Evolutionary conservation across 2,329 filamentous ascomycete species (phyloP).

Genomic region (Graphium sp.): DNA sequence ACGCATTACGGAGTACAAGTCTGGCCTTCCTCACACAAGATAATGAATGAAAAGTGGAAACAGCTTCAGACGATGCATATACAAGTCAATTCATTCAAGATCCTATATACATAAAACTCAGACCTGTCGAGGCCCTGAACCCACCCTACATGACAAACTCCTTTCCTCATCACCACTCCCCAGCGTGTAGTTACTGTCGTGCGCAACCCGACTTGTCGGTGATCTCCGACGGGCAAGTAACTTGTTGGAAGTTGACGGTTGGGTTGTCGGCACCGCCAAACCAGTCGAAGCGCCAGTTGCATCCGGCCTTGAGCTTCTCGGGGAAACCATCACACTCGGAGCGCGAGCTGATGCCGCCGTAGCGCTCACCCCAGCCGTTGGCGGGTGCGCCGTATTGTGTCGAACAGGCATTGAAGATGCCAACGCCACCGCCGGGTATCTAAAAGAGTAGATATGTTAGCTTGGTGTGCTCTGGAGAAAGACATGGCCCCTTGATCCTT

Average conservation of each 20-base stretch:
- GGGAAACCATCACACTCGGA: constrained; percentile 36
- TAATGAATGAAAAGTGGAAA: no score
- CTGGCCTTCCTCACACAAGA: no score
- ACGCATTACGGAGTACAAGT: no score
- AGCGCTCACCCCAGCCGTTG: constrained; percentile 37
- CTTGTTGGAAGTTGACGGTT: constrained; percentile 32
- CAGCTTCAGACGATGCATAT: no score
- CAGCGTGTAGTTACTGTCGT: no score
- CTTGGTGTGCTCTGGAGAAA: no score
- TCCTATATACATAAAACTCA: no score
- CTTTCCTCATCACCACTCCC: no score
- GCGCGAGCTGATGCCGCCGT: constrained; percentile 36
- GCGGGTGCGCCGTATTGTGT: constrained; percentile 24
- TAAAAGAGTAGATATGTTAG: constrained; percentile 7
- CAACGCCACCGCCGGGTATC: constrained; percentile 37
- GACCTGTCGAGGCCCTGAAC: no score
- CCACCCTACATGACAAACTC: no score
- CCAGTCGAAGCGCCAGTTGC: constrained; percentile 50
- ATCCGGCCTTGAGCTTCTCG: constrained; percentile 33
- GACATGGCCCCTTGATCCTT: no score
- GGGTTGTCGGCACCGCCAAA: constrained; percentile 43
- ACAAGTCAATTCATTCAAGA: no score
- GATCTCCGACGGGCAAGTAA: constrained; percentile 34
- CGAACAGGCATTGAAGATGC: constrained; percentile 29
- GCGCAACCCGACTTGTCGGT: constrained; percentile 20